Conservation (phyloP, 495 filamentous ascomycete genomes). For the Penicillium malachiteum region DNA sequence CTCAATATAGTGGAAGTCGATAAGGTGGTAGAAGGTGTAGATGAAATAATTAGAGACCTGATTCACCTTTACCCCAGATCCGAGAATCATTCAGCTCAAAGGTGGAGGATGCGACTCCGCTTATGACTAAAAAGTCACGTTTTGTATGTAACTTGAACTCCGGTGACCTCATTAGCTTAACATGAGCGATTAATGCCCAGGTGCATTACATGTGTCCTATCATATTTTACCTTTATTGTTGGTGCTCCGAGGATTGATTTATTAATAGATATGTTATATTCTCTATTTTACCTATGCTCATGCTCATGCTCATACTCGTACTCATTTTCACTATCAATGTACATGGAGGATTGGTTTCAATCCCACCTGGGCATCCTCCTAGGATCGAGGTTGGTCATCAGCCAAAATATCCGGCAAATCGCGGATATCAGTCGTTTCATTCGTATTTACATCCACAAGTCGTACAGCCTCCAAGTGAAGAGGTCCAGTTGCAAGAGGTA, state of each 20-base stretch:
- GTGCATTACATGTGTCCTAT: not conserved
- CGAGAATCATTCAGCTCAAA: not conserved
- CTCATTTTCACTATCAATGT: not conserved
- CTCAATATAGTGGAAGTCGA: not conserved
- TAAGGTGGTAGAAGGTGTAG: not conserved
- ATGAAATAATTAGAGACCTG: not conserved
- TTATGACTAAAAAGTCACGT: conserved; percentile 9
- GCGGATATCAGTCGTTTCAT: conserved; percentile 78
- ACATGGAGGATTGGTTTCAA: not conserved
- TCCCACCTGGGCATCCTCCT: not conserved
- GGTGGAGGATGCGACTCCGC: conserved; percentile 13
- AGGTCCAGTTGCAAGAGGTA: conserved; percentile 72
- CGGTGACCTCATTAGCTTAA: conserved; percentile 1
- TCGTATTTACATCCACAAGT: conserved; percentile 76
- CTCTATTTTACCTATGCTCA: not conserved
- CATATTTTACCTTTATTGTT: too few species aligned
- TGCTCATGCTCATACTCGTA: not conserved
- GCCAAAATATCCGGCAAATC: conserved; percentile 76
- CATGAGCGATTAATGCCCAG: not conserved
- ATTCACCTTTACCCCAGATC: conserved; percentile 10
- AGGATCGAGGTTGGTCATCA: conserved; percentile 30
- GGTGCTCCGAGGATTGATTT: not conserved
- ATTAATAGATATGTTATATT: not conserved
- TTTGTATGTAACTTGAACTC: conserved; percentile 1
- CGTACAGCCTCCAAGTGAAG: conserved; percentile 77